Evolutionary conservation across 768 basidiomycete genomes (phyloP), one percentile per base, ranked within the genome.

Genomic region (Mrakia gelida): DNA sequence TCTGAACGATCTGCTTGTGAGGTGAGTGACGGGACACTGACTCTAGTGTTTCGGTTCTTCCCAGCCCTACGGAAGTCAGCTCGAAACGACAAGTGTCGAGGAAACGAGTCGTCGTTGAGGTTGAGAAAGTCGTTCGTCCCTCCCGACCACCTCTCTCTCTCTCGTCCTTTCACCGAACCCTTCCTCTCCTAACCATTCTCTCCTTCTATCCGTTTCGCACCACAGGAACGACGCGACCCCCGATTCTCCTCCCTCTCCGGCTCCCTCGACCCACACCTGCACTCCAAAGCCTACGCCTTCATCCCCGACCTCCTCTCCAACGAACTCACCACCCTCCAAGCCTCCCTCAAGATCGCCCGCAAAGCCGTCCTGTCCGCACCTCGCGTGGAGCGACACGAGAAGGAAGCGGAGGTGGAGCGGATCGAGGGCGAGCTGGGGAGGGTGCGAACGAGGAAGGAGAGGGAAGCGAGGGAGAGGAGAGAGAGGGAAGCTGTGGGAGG

Each of bases 1-100:
- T 28, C 38, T 16, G 28, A 30, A 28, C 1, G 0, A 16, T 21
- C 11, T 61, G 6, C 15, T 26, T 21, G 21, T 41, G 11, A 59
- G 71, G 11, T 49, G n/a, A 32, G 30, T 54, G 30, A 32, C 2
- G 23, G 52, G 45, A 52, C 9, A 52, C 49, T 11, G 49, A 15
- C 38, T 49, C 43, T 59, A n/a, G 23, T 68, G 59, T 16, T 45
- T 30, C 76, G 32, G 59, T 38, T 70, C 71, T 56, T 34, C n/a
- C n/a, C 79, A 95, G 95, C 1, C 95, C 95, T 1, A 87, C 86
- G 45, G 93, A 94, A 81, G 86, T 92, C 73, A 91, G 92, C 23
- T 93, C 94, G 0, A 97, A 95, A 84, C 88, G 88, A 81, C 93
- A 92, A 1, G 92, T 95, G 23, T 89, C 91, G 9, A 89, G 95